Percentiles rank a stretch among this genome's conserved stretches.
Conservation (phyloP, 2,329 filamentous ascomycete species). For the Xylaria multiplex region DNA sequence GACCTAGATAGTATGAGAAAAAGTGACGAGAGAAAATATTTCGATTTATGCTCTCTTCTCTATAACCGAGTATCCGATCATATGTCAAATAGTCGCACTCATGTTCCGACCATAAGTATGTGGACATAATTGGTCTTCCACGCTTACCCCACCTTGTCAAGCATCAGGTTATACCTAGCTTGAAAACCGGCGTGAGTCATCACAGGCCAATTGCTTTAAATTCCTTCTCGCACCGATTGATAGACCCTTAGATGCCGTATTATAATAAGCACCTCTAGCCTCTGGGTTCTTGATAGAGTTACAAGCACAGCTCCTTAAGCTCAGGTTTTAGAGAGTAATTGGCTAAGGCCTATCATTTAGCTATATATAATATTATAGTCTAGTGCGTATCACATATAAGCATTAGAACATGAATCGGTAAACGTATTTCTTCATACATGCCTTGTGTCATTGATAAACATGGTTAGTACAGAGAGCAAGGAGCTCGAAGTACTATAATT, state of each 20-base stretch:
- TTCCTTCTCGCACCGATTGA: not conserved
- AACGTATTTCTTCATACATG: too few relatives aligned
- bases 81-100: not conserved
- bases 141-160: not conserved
- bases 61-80: not conserved
- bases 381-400: too few relatives aligned
- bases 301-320: too few relatives aligned
- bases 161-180: not conserved
- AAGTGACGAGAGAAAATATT: not conserved
- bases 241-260: not conserved
- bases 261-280: too few relatives aligned
- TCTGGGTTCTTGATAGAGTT: too few relatives aligned
- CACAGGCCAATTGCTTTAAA: not conserved
- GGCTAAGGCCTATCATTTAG: too few relatives aligned
- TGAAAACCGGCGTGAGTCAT: not conserved
- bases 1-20: not conserved
- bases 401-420: too few relatives aligned
- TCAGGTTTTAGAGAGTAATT: too few relatives aligned
- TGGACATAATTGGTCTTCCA: not conserved
- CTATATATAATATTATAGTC: too few relatives aligned
- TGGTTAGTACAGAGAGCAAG: too few relatives aligned
- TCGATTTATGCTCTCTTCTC: not conserved
- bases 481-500: too few relatives aligned
- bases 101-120: not conserved
- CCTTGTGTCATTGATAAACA: too few relatives aligned